phyloP scores from a whole-genome alignment of 345 rosid species.

The Citropsis articulata region DNA sequence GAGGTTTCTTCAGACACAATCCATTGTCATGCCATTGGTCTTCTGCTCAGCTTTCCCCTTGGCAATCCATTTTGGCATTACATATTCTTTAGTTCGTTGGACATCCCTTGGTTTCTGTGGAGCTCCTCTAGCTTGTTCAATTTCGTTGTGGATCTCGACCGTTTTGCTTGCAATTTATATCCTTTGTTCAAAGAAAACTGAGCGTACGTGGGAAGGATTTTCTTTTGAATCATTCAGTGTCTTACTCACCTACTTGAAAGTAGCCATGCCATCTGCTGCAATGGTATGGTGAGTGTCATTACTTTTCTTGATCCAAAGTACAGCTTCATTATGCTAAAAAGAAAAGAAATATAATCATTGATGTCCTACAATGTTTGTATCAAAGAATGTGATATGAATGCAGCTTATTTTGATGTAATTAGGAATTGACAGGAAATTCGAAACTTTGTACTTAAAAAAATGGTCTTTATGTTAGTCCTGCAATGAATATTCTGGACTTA shows the following conservation, averaged over 20 bases:
- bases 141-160: constrained; percentile 59
- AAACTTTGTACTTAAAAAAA: background rate
- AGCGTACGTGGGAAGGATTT: constrained; percentile 62
- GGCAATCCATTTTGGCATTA: constrained; percentile 42
- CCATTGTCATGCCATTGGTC: constrained; percentile 45
- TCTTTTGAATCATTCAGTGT: constrained; percentile 36
- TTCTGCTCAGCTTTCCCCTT: constrained; percentile 43
- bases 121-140: constrained; percentile 68
- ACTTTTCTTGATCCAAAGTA: too few relatives aligned
- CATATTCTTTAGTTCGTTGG: constrained; percentile 39
- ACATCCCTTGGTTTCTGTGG: constrained; percentile 57
- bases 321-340: too few relatives aligned
- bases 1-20: constrained; percentile 78
- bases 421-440: background rate
- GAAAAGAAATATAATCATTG: too few relatives aligned
- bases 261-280: constrained; percentile 71
- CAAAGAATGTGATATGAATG: background rate
- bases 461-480: background rate
- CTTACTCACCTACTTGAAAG: constrained; percentile 32
- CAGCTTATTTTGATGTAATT: background rate
- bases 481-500: background rate
- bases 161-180: constrained; percentile 46
- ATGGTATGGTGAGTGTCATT: constrained; percentile 63
- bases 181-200: constrained; percentile 32
- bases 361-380: background rate